These are phyloP conservation scores for Lipomyces japonicus DNA, from an alignment of 805 yeast genomes.

Conservation along the genomic window DNA sequence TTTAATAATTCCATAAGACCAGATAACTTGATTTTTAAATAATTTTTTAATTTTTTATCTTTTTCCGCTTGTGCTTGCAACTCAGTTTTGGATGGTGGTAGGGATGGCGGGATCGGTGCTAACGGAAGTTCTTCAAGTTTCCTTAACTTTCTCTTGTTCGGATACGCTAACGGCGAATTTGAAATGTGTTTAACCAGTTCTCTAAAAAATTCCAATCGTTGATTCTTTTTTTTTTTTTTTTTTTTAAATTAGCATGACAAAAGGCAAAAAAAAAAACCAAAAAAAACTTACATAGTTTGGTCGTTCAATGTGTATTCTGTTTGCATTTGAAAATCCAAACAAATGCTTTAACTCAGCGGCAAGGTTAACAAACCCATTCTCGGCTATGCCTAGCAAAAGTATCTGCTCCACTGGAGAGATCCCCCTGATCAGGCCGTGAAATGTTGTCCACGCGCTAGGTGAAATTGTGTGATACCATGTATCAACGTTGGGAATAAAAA, in stretches of 20 bases:
- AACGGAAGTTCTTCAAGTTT: constrained; percentile 43
- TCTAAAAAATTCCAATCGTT: constrained; percentile 56
- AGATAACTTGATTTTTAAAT: constrained; percentile 77
- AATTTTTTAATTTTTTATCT: constrained; percentile 80
- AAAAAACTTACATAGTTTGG: constrained; percentile 38
- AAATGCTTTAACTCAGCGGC: constrained; percentile 48
- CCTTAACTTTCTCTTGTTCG: constrained; percentile 48
- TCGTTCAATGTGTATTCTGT: constrained; percentile 44
- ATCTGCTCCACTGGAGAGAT: constrained; percentile 70
- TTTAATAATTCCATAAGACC: constrained; percentile 88
- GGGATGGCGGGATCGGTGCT: constrained; percentile 38
- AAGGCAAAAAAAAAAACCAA: neutral
- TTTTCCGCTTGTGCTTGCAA: constrained; percentile 50
- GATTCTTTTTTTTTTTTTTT: constrained; percentile 31
- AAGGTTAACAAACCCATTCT: constrained; percentile 39
- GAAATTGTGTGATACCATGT: constrained; percentile 69
- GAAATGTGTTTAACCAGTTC: constrained; percentile 51
- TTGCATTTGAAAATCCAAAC: constrained; percentile 56
- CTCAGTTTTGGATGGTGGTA: constrained; percentile 43
- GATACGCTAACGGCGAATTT: constrained; percentile 69
- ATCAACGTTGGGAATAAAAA: constrained; percentile 78
- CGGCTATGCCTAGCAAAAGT: constrained; percentile 70
- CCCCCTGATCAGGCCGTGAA: constrained; percentile 64
- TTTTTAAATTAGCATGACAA: neutral
- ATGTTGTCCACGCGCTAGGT: constrained; percentile 64